Evolutionary conservation across 139 green algal species (phyloP), one percentile per base, ranked within the genome.

Genomic region (Limnomonas spitsbergensis): DNA sequence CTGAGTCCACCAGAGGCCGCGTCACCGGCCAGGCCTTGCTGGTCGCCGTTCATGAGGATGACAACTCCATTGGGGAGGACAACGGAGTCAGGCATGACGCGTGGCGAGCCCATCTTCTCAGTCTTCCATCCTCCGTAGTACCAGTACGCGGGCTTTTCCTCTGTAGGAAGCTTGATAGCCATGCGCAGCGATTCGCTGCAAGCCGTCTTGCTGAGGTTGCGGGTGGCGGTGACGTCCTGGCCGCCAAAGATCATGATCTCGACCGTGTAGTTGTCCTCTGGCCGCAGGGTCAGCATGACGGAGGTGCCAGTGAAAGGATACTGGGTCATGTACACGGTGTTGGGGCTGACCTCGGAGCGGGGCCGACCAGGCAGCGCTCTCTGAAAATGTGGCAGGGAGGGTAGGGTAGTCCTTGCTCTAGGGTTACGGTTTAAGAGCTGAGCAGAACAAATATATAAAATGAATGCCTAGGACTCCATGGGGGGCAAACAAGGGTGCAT

Each of bases 21-120:
- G 78, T 87, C 82, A 3, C 82, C 82, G 0, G 78, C 78, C n/a
- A 87, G 53, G 14, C 82, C 82, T 0, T 1, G 4, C 42, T 66
- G 24, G 4, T 74, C 78, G 14, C 82, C 82, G 36, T 81, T 83
- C 32, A 83, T 40, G 4, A 86, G 35, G 27, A 83, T 37, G 1
- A 87, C 75, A 7, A 77, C n/a, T 37, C 82, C 82, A 47, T 87
- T 87, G 4, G 82, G 82, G 70, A 87, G 82, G 26, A 87, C 40
- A 0, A 76, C 29, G 0, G 70, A 32, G 27, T 84, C 78, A 2
- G 69, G 69, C 82, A 84, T 87, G 0, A 87, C 78, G 6, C 81
- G 80, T 0, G 80, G 80, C 2, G 27, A 54, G 38, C 68, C 68
- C 80, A 81, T 85, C 1, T 27, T 0, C 80, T 85, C 80, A 32